These are phyloP conservation scores for Cunninghamia lanceolata DNA, from an alignment of 75 land plant species.

Conservation along the genomic window DNA sequence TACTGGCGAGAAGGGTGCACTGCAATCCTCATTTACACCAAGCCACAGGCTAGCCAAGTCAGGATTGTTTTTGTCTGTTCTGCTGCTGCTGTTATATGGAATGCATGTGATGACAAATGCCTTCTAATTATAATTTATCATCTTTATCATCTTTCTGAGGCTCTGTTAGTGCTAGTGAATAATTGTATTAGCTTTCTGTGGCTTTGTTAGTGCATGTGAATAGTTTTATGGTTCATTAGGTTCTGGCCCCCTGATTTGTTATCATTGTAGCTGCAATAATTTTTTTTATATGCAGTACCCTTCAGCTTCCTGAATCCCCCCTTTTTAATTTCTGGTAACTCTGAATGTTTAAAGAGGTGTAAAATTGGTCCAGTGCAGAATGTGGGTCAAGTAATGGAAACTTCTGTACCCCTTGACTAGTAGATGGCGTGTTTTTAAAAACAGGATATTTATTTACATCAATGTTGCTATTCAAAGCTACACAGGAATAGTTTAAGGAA, in stretches of 20 bases:
- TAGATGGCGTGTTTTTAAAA: neutral
- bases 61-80: neutral
- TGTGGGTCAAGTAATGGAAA: neutral
- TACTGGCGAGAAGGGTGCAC: constrained; percentile 66
- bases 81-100: too few species aligned
- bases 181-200: neutral
- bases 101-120: neutral
- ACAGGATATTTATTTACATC: neutral
- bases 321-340: neutral
- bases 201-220: neutral
- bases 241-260: neutral
- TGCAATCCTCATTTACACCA: constrained; percentile 55
- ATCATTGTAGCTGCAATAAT: neutral
- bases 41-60: constrained; percentile 28
- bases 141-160: neutral
- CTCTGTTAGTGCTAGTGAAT: neutral
- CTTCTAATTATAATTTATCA: neutral
- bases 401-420: too few species aligned
- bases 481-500: neutral
- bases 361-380: neutral
- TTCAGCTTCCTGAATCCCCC: neutral
- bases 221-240: neutral
- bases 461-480: neutral
- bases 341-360: neutral
- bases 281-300: neutral